Evolutionary conservation across 2,329 filamentous ascomycete genomes (phyloP).

Genomic region (Penicillium italicum): DNA sequence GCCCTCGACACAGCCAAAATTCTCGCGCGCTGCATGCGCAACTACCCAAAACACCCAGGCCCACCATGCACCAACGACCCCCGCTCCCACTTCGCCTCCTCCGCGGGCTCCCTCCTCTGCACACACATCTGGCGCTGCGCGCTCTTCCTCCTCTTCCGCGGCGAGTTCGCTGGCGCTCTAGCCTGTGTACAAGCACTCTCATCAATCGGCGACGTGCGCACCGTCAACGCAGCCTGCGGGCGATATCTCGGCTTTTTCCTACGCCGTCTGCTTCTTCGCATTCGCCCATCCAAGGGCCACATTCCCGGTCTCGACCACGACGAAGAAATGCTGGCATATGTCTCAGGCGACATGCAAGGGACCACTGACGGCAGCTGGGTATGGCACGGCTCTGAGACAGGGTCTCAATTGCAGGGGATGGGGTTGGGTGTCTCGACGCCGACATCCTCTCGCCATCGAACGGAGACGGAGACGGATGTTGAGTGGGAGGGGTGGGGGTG

Average conservation of each 20-base stretch:
- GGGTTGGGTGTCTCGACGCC: conserved; percentile 13
- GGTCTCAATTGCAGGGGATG: conserved; percentile 34
- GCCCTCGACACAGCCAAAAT: conserved; percentile 76
- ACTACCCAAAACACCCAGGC: conserved; percentile 15
- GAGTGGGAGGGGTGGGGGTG: conserved; percentile 81
- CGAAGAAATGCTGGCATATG: conserved; percentile 84
- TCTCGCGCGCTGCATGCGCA: conserved; percentile 62
- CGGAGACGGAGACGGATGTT: conserved; percentile 56
- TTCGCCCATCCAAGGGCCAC: conserved; percentile 40
- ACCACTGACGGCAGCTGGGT: conserved; percentile 76
- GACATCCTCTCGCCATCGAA: conserved; percentile 19
- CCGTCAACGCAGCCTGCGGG: conserved; percentile 73
- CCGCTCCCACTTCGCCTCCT: conserved; percentile 59
- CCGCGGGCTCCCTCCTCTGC: conserved; percentile 71
- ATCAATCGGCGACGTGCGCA: conserved; percentile 66
- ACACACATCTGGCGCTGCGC: conserved; percentile 84
- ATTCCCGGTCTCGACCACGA: conserved; percentile 56
- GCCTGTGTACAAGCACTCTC: conserved; percentile 69
- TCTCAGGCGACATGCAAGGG: conserved; percentile 81
- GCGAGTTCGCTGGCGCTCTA: conserved; percentile 68
- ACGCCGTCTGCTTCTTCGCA: conserved; percentile 58
- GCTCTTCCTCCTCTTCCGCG: conserved; percentile 72
- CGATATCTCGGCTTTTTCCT: conserved; percentile 80
- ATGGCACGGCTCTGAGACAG: conserved; percentile 64
- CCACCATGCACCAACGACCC: conserved; percentile 40